Percentiles rank a stretch among this genome's conserved stretches.
These are phyloP conservation scores for Syncephalastrum monosporum DNA, from an alignment of 371 early-diverging fungal genomes.

Conservation along the genomic window DNA sequence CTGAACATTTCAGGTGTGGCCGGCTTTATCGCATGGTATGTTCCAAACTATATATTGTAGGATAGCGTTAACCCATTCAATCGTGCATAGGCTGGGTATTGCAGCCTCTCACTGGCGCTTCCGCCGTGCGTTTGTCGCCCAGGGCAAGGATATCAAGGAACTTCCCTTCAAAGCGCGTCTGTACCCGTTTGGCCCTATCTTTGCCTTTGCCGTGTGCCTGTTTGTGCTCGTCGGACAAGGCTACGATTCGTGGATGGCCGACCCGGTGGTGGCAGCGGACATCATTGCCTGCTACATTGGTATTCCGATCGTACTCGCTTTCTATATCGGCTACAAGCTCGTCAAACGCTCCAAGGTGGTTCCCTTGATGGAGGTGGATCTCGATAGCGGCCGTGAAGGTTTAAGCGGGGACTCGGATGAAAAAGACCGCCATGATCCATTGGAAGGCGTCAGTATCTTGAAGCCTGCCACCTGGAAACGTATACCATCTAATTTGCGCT, in stretches of 20 bases:
- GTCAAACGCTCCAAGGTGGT: slow-evolving; percentile 53
- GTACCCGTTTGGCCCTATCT: slow-evolving; percentile 71
- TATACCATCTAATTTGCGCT: slow-evolving; percentile 35
- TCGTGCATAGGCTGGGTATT: slow-evolving; percentile 47
- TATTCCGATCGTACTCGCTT: slow-evolving; percentile 32
- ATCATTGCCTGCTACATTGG: slow-evolving; percentile 40
- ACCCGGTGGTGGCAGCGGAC: slow-evolving; percentile 21
- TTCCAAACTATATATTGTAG: too few relatives aligned
- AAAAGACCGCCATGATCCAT: slow-evolving; percentile 29
- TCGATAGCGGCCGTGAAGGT: slow-evolving; percentile 56
- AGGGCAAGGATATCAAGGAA: slow-evolving; percentile 64
- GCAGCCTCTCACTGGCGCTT: slow-evolving; percentile 77
- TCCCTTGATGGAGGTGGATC: slow-evolving; percentile 56
- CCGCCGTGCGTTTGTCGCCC: slow-evolving; percentile 73
- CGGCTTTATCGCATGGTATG: slow-evolving; percentile 76
- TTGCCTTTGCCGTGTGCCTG: slow-evolving; percentile 53
- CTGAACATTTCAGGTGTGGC: slow-evolving; percentile 70
- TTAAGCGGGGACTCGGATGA: slow-evolving; percentile 21
- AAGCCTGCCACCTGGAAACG: slow-evolving; percentile 44
- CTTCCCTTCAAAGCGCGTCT: slow-evolving; percentile 73
- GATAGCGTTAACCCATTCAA: neutral
- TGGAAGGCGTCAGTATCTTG: slow-evolving; percentile 40
- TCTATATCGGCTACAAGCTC: slow-evolving; percentile 55
- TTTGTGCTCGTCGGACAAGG: slow-evolving; percentile 70
- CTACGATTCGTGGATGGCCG: slow-evolving; percentile 41